phyloP scores from a whole-genome alignment of 176 grass and related monocot genomes.

The Neostapfia colusana region DNA sequence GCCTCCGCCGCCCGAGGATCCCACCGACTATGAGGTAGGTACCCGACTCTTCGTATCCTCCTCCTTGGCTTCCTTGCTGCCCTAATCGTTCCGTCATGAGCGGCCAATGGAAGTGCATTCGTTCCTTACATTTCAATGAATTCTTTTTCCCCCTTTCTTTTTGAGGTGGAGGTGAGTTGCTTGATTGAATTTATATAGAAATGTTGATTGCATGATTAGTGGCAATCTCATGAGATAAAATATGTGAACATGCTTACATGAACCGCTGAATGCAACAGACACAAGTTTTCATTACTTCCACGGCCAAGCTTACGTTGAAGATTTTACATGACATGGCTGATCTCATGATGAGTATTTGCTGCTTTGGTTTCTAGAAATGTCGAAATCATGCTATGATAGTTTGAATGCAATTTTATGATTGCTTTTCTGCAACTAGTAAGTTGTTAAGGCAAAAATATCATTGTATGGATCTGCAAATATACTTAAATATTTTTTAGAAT shows the following conservation, averaged over 20 bases:
- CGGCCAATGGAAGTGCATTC: neutral
- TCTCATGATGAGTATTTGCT: neutral
- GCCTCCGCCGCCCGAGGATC: constrained; percentile 35
- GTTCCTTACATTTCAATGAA: neutral
- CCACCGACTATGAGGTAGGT: constrained; percentile 33
- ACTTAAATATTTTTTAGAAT: neutral
- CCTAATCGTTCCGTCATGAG: neutral
- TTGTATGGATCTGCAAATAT: neutral
- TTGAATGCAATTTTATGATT: neutral
- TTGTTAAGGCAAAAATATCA: neutral
- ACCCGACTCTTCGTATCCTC: neutral
- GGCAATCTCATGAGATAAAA: neutral
- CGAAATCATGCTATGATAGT: neutral
- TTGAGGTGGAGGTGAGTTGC: too few species aligned
- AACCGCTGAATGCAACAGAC: neutral
- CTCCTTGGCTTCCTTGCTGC: neutral
- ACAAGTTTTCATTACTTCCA: neutral
- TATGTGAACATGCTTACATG: neutral
- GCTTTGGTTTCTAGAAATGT: neutral
- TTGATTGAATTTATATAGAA: neutral
- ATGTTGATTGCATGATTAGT: neutral
- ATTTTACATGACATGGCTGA: neutral
- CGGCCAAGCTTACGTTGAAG: neutral
- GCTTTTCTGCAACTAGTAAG: neutral
- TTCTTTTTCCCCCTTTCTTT: neutral